Evolutionary conservation across 352 stramenopile genomes (phyloP), one percentile per base, ranked within the genome.

Genomic region (Phytophthora melonis): DNA sequence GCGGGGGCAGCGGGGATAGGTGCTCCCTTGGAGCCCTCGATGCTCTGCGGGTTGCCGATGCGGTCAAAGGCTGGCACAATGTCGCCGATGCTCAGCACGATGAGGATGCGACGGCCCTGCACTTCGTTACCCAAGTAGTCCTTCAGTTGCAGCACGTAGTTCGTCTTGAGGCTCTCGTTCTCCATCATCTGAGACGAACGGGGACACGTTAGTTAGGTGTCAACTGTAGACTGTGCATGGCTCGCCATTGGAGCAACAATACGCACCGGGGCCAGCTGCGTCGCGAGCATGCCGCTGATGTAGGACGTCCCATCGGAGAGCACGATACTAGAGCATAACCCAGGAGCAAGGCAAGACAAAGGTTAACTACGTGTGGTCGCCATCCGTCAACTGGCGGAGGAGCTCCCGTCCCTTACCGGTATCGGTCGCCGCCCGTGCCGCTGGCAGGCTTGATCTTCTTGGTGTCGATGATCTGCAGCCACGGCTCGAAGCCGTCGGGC

Each of bases 141-240:
- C 75, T 95, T 96, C 45, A 97, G 74, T 56, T 95, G 87, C 47
- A 94, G 81, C 61, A 97, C 83, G 72, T 89, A 97, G 65, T 97
- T 94, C 39, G 91, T 82, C 68, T 93, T 84, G 43, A 96, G 76
- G 49, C 81, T 93, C 41, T 94, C 85, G 64, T 77, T 92, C 66
- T 95, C 88, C 86, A 95, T 94, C 32, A 94, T 76, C 88, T 95
- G n/a, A n/a, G n/a, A n/a, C n/a, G n/a, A n/a, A n/a, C n/a, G n/a
- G n/a, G n/a, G n/a, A n/a, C n/a, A n/a, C n/a, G n/a, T n/a, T n/a
- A 70, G 34, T n/a, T 21, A 54, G 6, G 3, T 50, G 9, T 8
- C 3, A 50, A 36, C 30, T 36, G 30, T 21, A 30, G 27, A 30
- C 27, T 30, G 27, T 30, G 3, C 2, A 30, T 50, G 3, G 43